Evolutionary conservation across 805 yeast genomes (phyloP), one percentile per base, ranked within the genome.

Genomic region (Wickerhamomyces alni): DNA sequence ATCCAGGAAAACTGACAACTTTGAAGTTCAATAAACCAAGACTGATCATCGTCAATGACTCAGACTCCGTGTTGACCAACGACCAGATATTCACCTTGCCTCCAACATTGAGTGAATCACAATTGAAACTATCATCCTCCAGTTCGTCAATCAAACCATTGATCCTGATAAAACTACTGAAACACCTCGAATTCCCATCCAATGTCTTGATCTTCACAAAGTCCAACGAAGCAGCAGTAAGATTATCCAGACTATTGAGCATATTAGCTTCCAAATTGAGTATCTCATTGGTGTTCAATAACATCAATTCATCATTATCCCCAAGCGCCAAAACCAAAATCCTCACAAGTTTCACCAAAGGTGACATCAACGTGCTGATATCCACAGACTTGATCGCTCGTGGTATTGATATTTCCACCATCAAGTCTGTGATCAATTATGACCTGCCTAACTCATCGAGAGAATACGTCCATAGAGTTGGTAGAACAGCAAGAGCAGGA

Each of bases 401-500:
- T 63, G 99, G 99, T 66, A 75, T 93, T 36, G 96, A 91, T 62
- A 72, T 93, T 33, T 63, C 72, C 13, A 70, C 77, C 4, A 75
- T 93, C 36, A 70, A 76, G 33, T 75, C 77, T 45, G 96, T 93
- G 11, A 66, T 93, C 37, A 93, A 93, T 62, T 93, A 93, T 60
- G 98, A 93, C 56, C 61, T 88, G 39, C 99, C 99, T 17, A 70
- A 77, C 19, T 83, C 96, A 1, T 73, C 89, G 1, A 80, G 94
- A 47, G 98, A 93, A 51, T 93, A 93, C 50, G 87, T 93, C 21
- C 99, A 93, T 62, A 75, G 99, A 54, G 87, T 88, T 30, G 99
- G 99, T 30, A 80, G 99, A 67, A 89, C 98, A 0, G 97, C 98
- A 2, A 78, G 99, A 64, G 99, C 99, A 2, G 81, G 83, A 37